A percentile compares a stretch with the other conserved stretches of the same genome.
These are phyloP conservation scores for Spiromastix sp. DNA, from an alignment of 2,329 filamentous ascomycete genomes.

Conservation along the genomic window DNA sequence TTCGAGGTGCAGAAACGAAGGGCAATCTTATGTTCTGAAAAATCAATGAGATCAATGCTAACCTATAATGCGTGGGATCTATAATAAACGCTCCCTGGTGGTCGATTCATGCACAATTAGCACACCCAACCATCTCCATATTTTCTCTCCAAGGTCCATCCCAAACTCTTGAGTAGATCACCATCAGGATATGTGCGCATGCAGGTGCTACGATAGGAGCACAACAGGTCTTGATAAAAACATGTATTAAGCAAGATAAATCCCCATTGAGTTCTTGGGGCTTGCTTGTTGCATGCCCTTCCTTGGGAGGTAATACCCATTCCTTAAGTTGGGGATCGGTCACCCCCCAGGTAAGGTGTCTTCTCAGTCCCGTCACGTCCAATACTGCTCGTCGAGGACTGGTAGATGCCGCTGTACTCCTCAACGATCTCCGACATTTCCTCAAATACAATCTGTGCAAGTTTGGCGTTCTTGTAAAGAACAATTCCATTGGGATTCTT, in stretches of 20 bases:
- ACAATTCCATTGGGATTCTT: constrained; percentile 26
- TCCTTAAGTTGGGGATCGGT: constrained; percentile 8
- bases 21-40: too few species aligned
- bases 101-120: too few species aligned
- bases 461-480: constrained; percentile 23
- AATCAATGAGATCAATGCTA: too few species aligned
- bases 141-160: too few species aligned
- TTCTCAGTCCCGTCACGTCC: constrained; percentile 10
- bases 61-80: too few species aligned
- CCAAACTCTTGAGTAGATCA: not conserved
- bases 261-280: not conserved
- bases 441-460: constrained; percentile 34
- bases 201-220: constrained; percentile 7
- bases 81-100: too few species aligned
- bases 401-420: constrained; percentile 31
- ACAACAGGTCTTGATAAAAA: not conserved
- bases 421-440: constrained; percentile 26
- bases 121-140: too few species aligned
- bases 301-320: too few species aligned
- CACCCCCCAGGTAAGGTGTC: constrained; percentile 14
- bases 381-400: constrained; percentile 15
- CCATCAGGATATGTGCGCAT: not conserved
- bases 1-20: too few species aligned
- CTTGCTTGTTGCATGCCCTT: not conserved
- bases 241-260: too few species aligned